phyloP scores from a whole-genome alignment of 805 yeast species.

The Nakazawaea anatomiae region DNA sequence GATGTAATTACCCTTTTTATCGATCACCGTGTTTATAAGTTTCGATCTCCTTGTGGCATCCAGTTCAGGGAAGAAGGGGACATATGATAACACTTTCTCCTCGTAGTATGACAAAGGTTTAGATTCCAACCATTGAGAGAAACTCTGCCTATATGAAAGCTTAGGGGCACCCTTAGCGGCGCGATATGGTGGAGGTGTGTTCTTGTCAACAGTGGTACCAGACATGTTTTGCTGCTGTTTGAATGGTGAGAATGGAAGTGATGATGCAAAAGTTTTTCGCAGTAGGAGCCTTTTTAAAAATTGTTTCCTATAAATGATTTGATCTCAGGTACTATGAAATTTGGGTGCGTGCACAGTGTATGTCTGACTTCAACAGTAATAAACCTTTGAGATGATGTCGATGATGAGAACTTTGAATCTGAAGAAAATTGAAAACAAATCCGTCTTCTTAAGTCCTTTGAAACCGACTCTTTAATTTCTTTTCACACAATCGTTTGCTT shows the following conservation, averaged over 20 bases:
- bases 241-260: not conserved
- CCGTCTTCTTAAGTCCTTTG: not conserved
- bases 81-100: constrained; percentile 40
- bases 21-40: constrained; percentile 49
- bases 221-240: not conserved
- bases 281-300: not conserved
- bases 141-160: constrained; percentile 16
- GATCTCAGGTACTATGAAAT: too few relatives aligned
- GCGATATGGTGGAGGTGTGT: not conserved
- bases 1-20: constrained; percentile 38
- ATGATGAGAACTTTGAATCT: not conserved
- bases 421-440: not conserved
- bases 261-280: not conserved
- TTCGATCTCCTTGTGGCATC: constrained; percentile 40
- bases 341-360: too few relatives aligned
- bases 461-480: not conserved
- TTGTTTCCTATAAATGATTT: too few relatives aligned
- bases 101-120: constrained; percentile 24
- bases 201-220: not conserved
- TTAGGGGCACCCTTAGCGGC: not conserved
- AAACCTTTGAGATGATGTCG: not conserved
- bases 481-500: too few relatives aligned
- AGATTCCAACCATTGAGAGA: constrained; percentile 20
- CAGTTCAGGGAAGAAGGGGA: constrained; percentile 55
- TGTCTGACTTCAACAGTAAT: too few relatives aligned